A percentile compares a stretch with the other conserved stretches of the same genome.
Conservation (phyloP, 306 rosid species). For the Dryas drummondii region DNA sequence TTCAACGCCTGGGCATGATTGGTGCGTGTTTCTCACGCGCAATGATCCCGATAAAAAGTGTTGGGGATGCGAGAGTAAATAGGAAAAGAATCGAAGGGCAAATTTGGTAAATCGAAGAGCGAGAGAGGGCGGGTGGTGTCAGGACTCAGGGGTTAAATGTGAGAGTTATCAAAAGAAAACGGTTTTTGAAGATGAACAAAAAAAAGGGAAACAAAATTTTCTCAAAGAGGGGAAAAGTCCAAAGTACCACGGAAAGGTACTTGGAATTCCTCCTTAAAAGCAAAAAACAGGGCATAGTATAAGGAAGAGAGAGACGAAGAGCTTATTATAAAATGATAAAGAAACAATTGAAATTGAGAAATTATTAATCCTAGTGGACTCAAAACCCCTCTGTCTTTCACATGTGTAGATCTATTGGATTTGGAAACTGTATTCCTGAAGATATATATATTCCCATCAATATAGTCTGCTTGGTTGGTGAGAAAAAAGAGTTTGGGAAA, state of each 20-base stretch:
- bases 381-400: constrained; percentile 25
- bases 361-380: constrained; percentile 13
- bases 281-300: constrained; percentile 25
- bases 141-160: not conserved
- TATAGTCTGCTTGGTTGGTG: constrained; percentile 24
- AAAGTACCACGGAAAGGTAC: constrained; percentile 76
- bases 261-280: constrained; percentile 19
- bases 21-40: constrained; percentile 17
- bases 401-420: constrained; percentile 39
- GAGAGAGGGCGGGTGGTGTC: too few species aligned
- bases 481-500: constrained; percentile 15
- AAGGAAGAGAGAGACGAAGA: not conserved
- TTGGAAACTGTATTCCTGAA: constrained; percentile 7
- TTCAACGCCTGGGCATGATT: constrained; percentile 15
- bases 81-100: constrained; percentile 10
- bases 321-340: not conserved
- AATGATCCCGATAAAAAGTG: not conserved
- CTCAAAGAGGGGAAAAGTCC: constrained; percentile 9
- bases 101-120: not conserved
- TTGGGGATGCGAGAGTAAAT: not conserved
- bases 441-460: not conserved
- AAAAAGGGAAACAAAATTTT: not conserved
- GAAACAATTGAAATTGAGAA: not conserved
- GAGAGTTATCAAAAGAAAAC: constrained; percentile 22
- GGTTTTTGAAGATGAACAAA: constrained; percentile 5